A percentile compares a stretch with the other conserved stretches of the same genome.
phyloP scores from a whole-genome alignment of 108 stramenopile species.

The Nitzschia palea region DNA sequence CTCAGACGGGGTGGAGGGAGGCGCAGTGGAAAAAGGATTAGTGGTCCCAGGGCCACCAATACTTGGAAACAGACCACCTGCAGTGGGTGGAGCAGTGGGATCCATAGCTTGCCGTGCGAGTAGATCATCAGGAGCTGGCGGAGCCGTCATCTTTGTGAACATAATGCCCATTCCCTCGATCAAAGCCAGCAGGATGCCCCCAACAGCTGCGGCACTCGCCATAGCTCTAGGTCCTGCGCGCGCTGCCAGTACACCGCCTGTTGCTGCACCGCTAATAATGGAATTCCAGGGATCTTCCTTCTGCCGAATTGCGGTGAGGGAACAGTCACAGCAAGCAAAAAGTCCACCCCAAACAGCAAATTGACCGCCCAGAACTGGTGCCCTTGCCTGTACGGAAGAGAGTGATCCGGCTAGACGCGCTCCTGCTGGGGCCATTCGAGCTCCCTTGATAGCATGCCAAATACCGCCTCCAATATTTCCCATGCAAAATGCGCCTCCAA shows the following conservation, averaged over 20 bases:
- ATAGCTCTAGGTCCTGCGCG: slow-evolving; percentile 96
- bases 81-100: slow-evolving; percentile 87
- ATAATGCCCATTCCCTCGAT: slow-evolving; percentile 98
- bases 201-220: slow-evolving; percentile 90
- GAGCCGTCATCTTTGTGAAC: slow-evolving; percentile 56
- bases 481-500: slow-evolving; percentile 96
- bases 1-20: slow-evolving; percentile 7
- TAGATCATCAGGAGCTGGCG: slow-evolving; percentile 51
- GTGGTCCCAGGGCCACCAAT: slow-evolving; percentile 15
- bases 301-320: slow-evolving; percentile 88
- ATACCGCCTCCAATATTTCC: slow-evolving; percentile 93
- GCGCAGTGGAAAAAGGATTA: neutral
- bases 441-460: slow-evolving; percentile 92
- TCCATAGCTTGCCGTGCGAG: slow-evolving; percentile 54
- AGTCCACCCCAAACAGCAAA: slow-evolving; percentile 95
- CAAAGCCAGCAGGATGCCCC: slow-evolving; percentile 92
- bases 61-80: slow-evolving; percentile 69
- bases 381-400: slow-evolving; percentile 84
- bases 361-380: slow-evolving; percentile 94
- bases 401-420: slow-evolving; percentile 74
- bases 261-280: slow-evolving; percentile 93
- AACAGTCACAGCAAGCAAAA: slow-evolving; percentile 97
- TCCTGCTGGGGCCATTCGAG: slow-evolving; percentile 73
- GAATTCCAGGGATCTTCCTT: slow-evolving; percentile 99
- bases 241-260: slow-evolving; percentile 93